Evolutionary conservation across 2,329 filamentous ascomycete species (phyloP).

Genomic region (Dactylonectria macrodidyma): DNA sequence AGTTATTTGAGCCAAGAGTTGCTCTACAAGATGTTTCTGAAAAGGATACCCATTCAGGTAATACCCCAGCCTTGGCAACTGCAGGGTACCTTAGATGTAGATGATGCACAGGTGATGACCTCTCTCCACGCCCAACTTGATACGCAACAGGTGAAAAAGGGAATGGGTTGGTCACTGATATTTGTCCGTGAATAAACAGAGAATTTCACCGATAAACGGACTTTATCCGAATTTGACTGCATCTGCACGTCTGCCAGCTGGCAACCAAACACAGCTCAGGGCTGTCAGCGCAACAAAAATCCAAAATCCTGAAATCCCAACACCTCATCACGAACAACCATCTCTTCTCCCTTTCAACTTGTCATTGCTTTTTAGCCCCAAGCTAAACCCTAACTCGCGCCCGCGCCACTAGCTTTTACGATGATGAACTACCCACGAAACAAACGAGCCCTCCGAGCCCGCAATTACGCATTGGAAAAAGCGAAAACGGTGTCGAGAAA

Average conservation of each 20-base stretch:
- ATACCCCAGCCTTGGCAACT: too few species aligned
- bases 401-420: neutral
- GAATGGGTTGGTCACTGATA: neutral
- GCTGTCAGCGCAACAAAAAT: neutral
- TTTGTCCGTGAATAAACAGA: neutral
- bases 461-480: neutral
- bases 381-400: neutral
- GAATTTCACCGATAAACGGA: neutral
- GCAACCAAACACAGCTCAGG: neutral
- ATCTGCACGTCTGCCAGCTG: too few species aligned
- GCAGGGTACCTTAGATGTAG: neutral
- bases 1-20: too few species aligned
- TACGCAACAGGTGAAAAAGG: too few species aligned
- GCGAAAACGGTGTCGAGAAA: neutral
- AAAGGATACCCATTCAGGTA: too few species aligned
- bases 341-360: neutral
- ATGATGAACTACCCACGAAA: neutral
- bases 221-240: neutral
- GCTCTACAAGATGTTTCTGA: too few species aligned
- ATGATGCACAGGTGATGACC: too few species aligned
- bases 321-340: neutral
- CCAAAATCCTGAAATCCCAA: neutral
- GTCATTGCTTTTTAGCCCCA: neutral
- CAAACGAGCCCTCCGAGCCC: neutral
- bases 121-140: too few species aligned